A percentile compares a stretch with the other conserved stretches of the same genome.
Conservation (phyloP, 768 basidiomycete species). For the Kwoniella botswanensis region DNA sequence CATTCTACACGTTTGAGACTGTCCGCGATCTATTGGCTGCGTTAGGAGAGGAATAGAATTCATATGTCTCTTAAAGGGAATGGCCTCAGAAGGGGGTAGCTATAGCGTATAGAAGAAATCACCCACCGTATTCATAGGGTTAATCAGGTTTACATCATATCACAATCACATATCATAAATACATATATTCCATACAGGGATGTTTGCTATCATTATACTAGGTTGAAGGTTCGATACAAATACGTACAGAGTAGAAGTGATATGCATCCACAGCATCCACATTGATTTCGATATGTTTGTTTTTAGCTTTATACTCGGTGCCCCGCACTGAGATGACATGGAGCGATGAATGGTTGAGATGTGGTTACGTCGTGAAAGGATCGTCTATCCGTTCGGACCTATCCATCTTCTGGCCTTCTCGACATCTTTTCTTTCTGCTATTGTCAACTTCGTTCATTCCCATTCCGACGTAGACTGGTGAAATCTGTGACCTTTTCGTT, state of each 20-base stretch:
- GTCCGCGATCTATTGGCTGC: conserved; percentile 44
- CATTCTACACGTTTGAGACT: conserved; percentile 56
- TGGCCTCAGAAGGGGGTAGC: not conserved
- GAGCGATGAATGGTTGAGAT: not conserved
- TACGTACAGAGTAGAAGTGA: not conserved
- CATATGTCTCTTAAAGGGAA: not conserved
- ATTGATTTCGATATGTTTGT: not conserved
- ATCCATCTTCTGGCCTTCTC: not conserved
- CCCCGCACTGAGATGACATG: not conserved
- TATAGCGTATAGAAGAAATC: not conserved
- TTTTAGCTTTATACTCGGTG: not conserved
- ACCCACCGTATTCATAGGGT: not conserved
- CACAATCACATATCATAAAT: conserved; percentile 1
- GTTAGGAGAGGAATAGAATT: not conserved
- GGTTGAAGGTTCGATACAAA: not conserved
- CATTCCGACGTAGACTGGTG: too few species aligned
- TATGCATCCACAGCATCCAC: not conserved
- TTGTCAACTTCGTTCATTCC: too few species aligned
- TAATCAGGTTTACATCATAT: not conserved
- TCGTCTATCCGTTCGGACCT: not conserved
- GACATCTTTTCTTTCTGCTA: too few species aligned
- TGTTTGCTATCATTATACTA: not conserved
- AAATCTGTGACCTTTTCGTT: not conserved
- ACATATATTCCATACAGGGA: not conserved
- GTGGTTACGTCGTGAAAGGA: not conserved